Evolutionary conservation across 2,329 filamentous ascomycete genomes (phyloP).

Genomic region (Aciculosporium take): DNA sequence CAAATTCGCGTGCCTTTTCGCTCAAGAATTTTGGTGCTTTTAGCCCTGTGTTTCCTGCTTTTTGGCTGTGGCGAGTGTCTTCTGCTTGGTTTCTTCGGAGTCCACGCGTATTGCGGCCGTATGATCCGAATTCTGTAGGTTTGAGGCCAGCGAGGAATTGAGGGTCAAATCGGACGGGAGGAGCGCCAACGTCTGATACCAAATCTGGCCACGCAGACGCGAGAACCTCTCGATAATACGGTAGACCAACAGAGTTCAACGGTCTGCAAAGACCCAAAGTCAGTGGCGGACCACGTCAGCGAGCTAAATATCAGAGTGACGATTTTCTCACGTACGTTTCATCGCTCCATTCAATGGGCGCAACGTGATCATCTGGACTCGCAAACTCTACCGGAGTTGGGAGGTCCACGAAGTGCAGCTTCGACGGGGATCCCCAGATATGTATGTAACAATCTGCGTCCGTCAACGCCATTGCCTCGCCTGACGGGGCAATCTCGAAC

Average conservation of each 20-base stretch:
- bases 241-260: constrained; percentile 75
- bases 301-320: not conserved
- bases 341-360: constrained; percentile 51
- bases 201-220: constrained; percentile 85
- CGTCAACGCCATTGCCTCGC: constrained; percentile 68
- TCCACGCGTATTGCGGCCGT: constrained; percentile 62
- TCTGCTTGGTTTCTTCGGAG: constrained; percentile 70
- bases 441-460: constrained; percentile 69
- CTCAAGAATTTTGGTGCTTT: constrained; percentile 85
- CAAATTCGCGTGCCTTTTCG: constrained; percentile 67
- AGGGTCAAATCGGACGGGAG: constrained; percentile 60
- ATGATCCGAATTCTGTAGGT: constrained; percentile 59
- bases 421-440: constrained; percentile 76
- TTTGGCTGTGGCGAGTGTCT: constrained; percentile 52
- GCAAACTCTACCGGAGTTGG: constrained; percentile 66
- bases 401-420: constrained; percentile 76
- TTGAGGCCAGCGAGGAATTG: constrained; percentile 56
- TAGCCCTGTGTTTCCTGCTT: constrained; percentile 43
- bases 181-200: constrained; percentile 72
- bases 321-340: constrained; percentile 44
- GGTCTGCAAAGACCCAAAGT: constrained; percentile 35
- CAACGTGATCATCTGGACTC: constrained; percentile 44
- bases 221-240: constrained; percentile 78
- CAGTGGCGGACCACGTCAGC: constrained; percentile 1
- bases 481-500: constrained; percentile 77